phyloP scores from a whole-genome alignment of 495 filamentous ascomycete genomes.

The Aspergillus sclerotiicarbonarius region DNA sequence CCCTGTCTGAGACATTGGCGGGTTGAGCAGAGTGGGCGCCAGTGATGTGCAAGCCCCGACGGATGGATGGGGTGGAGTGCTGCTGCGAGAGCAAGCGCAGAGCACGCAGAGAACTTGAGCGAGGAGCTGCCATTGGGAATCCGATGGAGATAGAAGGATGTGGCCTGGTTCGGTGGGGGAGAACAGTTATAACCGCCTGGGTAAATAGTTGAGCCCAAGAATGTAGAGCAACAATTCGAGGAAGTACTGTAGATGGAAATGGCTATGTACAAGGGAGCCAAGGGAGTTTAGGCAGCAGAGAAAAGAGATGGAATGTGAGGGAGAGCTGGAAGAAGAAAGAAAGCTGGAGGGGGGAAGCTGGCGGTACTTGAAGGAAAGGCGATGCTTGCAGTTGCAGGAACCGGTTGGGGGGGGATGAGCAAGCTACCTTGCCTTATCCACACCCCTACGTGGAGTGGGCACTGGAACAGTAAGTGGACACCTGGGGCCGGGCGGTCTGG shows the following conservation, averaged over 20 bases:
- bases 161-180: not conserved
- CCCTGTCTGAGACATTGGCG: constrained; percentile 33
- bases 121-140: constrained; percentile 48
- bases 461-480: too few relatives aligned
- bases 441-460: constrained; percentile 8
- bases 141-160: constrained; percentile 1
- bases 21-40: constrained; percentile 50
- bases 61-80: constrained; percentile 32
- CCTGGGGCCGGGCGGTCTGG: constrained; percentile 21
- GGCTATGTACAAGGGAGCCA: not conserved
- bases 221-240: constrained; percentile 17
- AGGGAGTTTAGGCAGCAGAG: not conserved
- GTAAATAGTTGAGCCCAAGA: constrained; percentile 13
- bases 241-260: not conserved
- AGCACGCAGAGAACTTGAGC: constrained; percentile 48
- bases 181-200: constrained; percentile 10
- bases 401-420: constrained; percentile 17
- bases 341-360: constrained; percentile 15
- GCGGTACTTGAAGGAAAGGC: constrained; percentile 17
- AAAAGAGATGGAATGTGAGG: not conserved
- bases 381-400: constrained; percentile 18
- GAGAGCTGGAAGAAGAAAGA: constrained; percentile 10
- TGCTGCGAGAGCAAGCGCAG: constrained; percentile 48
- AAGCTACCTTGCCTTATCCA: constrained; percentile 14
- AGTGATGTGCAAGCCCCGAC: constrained; percentile 54